Evolutionary conservation across 2,329 filamentous ascomycete species (phyloP).

Genomic region (Xylaria hypoxylon): DNA sequence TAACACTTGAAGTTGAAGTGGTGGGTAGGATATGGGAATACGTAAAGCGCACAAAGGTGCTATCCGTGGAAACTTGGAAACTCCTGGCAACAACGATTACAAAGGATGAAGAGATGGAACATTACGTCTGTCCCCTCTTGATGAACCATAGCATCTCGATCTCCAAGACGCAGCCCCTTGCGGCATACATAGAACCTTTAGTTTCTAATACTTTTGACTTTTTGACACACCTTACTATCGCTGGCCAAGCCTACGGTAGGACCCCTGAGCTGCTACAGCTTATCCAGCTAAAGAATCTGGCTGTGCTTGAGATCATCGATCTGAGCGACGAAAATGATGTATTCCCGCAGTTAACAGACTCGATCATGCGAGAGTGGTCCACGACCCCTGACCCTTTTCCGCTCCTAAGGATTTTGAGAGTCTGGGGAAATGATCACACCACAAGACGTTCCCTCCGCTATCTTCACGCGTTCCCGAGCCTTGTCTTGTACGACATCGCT

Average conservation of each 20-base stretch:
- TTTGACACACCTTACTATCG: constrained; percentile 47
- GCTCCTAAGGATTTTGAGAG: constrained; percentile 58
- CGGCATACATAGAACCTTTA: constrained; percentile 54
- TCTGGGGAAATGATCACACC: constrained; percentile 57
- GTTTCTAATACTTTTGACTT: constrained; percentile 51
- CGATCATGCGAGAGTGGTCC: constrained; percentile 61
- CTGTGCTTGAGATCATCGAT: constrained; percentile 60
- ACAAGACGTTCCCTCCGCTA: constrained; percentile 57
- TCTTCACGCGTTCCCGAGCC: constrained; percentile 57
- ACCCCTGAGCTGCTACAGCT: constrained; percentile 57
- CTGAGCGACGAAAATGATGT: constrained; percentile 47
- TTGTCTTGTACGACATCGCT: constrained; percentile 60
- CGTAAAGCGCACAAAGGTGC: not conserved
- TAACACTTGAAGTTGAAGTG: constrained; percentile 18
- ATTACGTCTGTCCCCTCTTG: constrained; percentile 10
- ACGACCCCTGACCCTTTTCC: constrained; percentile 58
- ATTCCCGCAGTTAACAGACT: constrained; percentile 58
- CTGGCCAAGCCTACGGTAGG: constrained; percentile 34
- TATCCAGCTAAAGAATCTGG: constrained; percentile 59
- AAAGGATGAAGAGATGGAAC: not conserved
- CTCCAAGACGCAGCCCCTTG: constrained; percentile 42
- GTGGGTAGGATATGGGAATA: constrained; percentile 17
- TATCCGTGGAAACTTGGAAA: constrained; percentile 32
- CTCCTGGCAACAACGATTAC: constrained; percentile 16
- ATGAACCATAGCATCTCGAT: constrained; percentile 14